Base-by-base conservation (phyloP, 441 rosid genomes). In the Biscutella laevigata region DNA sequence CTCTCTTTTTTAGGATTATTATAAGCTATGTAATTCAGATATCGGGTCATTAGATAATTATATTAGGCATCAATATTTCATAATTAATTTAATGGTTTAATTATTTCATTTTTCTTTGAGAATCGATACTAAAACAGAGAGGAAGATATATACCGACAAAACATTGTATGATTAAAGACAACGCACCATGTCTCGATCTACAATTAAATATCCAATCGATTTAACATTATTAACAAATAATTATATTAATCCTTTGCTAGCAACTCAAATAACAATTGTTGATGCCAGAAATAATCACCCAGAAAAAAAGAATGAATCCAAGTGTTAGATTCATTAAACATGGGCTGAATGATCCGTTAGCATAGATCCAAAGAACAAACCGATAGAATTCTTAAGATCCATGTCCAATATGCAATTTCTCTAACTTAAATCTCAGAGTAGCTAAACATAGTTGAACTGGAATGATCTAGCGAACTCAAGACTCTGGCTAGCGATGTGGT, bases 131-230 rank as follows among this genome's bases (percentile, higher is more conserved):
- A 29, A 30, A 49, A 6, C 4, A 49, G 20, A 14, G 33, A 55
- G 34, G 24, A 64, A 57, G n/a, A n/a, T 63, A 49, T 25, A 56
- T 14, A 59, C 53, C 64, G 53, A 57, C 59, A 27, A 42, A 33
- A n/a, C 20, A 35, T 29, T 50, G 59, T 64, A 57, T 41, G 62
- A 64, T 57, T 57, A 27, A 50, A 40, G 69, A 64, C 53, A 57
- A 57, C 64, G 53, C 59, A 64, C 59, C 59, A 57, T 64, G 64
- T 57, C 48, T 42, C 46, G 30, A 21, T 42, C 21, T 57, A 30
- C n/a, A n/a, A n/a, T 13, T 55, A 29, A 17, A 62, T 62, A 62
- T 32, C 17, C 27, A 61, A 30, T 19, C 4, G 6, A 45, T 20
- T 3, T 28, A 33, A 62, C 53, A 64, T 64, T 45, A 49, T 57